A percentile compares a stretch with the other conserved stretches of the same genome.
Conservation (phyloP, 805 yeast species). For the Scheffersomyces coipomensis region DNA sequence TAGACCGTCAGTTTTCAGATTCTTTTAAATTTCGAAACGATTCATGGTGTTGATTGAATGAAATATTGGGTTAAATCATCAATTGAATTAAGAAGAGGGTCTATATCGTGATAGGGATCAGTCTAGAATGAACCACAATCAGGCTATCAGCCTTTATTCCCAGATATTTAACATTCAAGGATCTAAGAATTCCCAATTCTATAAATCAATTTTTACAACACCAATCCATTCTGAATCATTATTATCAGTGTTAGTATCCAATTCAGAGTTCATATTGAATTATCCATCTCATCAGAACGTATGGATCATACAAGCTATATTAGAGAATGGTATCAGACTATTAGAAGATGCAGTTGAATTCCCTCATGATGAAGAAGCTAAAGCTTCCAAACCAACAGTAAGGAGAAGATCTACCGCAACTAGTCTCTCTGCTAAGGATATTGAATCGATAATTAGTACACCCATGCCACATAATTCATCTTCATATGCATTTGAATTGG, state of each 20-base stretch:
- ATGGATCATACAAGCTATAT: slow-evolving; percentile 8
- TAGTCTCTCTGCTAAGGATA: neutral
- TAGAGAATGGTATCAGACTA: slow-evolving; percentile 17
- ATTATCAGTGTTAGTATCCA: slow-evolving; percentile 18
- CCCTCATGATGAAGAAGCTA: slow-evolving; percentile 5
- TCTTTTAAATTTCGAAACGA: too few relatives aligned
- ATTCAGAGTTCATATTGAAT: slow-evolving; percentile 8
- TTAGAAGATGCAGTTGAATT: slow-evolving; percentile 19
- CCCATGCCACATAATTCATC: neutral
- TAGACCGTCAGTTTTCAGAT: too few relatives aligned
- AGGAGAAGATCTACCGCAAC: neutral
- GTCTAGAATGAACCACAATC: slow-evolving; percentile 9
- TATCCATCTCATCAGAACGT: slow-evolving; percentile 2
- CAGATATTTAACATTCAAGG: slow-evolving; percentile 17
- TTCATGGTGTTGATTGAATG: too few relatives aligned
- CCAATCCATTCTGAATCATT: slow-evolving; percentile 24
- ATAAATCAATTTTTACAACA: slow-evolving; percentile 18
- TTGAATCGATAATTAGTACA: neutral
- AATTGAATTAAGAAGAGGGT: too few relatives aligned
- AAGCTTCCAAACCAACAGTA: neutral
- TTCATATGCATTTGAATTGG: slow-evolving; percentile 4
- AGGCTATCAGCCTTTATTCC: slow-evolving; percentile 17
- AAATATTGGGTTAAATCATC: too few relatives aligned
- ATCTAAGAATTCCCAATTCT: slow-evolving; percentile 18
- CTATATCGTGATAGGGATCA: too few relatives aligned